Base-by-base conservation (phyloP, 805 yeast genomes). In the Saturnispora diversa region DNA sequence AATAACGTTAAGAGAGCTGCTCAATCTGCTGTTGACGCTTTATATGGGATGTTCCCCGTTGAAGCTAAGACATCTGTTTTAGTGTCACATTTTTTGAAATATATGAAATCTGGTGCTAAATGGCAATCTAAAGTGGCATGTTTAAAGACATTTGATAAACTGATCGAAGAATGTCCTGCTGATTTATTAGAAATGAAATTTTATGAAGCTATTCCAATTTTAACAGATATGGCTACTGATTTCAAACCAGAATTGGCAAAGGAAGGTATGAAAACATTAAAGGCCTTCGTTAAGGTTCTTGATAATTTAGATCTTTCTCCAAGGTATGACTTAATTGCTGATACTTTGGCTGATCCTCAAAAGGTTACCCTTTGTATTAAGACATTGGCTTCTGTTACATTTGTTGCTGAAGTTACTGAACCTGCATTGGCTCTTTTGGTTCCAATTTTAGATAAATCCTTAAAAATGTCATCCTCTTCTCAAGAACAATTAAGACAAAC, bases 381-480 rank as follows among this genome's bases (percentile, higher is more conserved):
- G 63, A 76, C 90, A 32, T 72, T 90, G 48, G 82, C 95, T 2
- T 83, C 94, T 30, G 97, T 90, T 40, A 92, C 98, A 0, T 90
- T 90, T 61, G 97, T 90, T 37, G 95, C 98, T 35, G 98, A 92
- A 67, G 98, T 90, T 48, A 92, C 97, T 12, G 97, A 88, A 66
- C 94, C 97, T 5, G 94, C 94, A 4, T 70, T 90, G 52, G 75
- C 97, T 7, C 65, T 90, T 43, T 70, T 90, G 55, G 97, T 85
- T 34, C 98, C 98, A 35, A 88, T 88, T 50, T 74, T 90, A 54
- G 87, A 78, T 58, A 85, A 88, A 60, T 90, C 97, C 2, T 70
- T 90, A 55, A 82, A 81, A 54, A 76, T 83, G 68, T 75, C 90
- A 29, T 80, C 95, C 1, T 81, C 94, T 4, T 82, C 97, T 15